Evolutionary conservation across 805 yeast genomes (phyloP), one percentile per base, ranked within the genome.

Genomic region (Teunomyces kruisii): DNA sequence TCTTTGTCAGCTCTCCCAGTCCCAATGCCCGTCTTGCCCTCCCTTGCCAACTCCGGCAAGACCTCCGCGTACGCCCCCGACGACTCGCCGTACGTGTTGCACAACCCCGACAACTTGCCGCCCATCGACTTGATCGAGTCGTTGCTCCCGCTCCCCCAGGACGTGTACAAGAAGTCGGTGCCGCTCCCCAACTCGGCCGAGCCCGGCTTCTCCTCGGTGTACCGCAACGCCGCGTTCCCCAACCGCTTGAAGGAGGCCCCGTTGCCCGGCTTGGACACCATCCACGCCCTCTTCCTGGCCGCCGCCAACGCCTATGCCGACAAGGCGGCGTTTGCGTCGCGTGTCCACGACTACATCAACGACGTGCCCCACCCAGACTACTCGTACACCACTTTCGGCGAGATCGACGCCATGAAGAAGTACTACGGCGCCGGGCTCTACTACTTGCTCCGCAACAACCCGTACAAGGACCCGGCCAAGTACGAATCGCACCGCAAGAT

Each of bases 141-240:
- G 24, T 40, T 49, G 40, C n/a, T 56, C 32, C 64, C 64, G 3
- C 40, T 56, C 29, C 47, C 46, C 6, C 36, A 48, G 30, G 32
- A 32, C n/a, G 39, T 33, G 22, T 36, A 33, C n/a, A 26, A 44
- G 6, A 12, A 28, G 7, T 46, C 51, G 7, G 48, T 45, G 6
- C 49, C 57, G 1, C 40, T 61, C 3, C 53, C 59, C 1, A 59
- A 56, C 9, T 41, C 49, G 13, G 53, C 45, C 12, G 49, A 45
- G 31, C 52, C 52, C 1, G 73, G 70, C 1, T 58, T 36, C 45
- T 62, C 70, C 2, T 51, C 58, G 3, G 56, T 68, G 32, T 69
- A 64, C 54, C 53, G 73, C 36, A 67, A 62, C 50, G 43, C 41
- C 12, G 59, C 61, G 14, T 51, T 52, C 15, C 59, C 60, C 10